Evolutionary conservation across 179 eudicot species (phyloP), one percentile per base, ranked within the genome.

Genomic region (Silene vulgaris): DNA sequence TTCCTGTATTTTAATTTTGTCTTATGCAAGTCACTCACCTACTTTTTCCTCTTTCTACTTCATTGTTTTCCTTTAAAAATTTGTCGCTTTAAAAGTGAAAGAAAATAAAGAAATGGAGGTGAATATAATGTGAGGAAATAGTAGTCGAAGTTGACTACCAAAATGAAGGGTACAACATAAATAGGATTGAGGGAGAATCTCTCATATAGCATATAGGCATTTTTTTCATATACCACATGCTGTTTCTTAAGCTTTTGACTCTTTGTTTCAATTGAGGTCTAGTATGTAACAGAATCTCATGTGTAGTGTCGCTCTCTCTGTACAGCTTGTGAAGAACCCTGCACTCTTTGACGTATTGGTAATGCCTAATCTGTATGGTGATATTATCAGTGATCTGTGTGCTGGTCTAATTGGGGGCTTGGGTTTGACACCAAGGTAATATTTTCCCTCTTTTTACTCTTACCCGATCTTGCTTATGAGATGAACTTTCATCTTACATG

Each of bases 361-460:
- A 80, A 95, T 95, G 99, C 99, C 99, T 40, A 94, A 94, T 77
- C 95, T 94, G 72, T 94, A 94, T 81, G 98, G 98, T 77, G 98
- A 94, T 77, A 94, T 94, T 48, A 92, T 94, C 77, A 94, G 98
- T 79, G 98, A 92, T 80, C 92, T 94, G 16, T 94, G 98, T 78
- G 98, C 98, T 87, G 99, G 99, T 50, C 86, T 95, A 77, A 95
- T 95, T 76, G 99, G 99, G 17, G 99, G 99, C 63, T 83, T 95
- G 85, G 99, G 99, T 74, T 84, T 95, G 78, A 95, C 99, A 28
- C 99, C 99, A 64, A 95, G 97, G 97, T 92, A 80, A 43, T 29
- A 43, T 5, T 12, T 12, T 52, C 30, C 56, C 74, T 75, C 64
- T 35, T 12, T 23, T 12, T 32, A 6, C 7, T 65, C 32, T 29